Conservation (phyloP, 1,284 basidiomycete species). For the Lentinula novae-zelandiae region DNA sequence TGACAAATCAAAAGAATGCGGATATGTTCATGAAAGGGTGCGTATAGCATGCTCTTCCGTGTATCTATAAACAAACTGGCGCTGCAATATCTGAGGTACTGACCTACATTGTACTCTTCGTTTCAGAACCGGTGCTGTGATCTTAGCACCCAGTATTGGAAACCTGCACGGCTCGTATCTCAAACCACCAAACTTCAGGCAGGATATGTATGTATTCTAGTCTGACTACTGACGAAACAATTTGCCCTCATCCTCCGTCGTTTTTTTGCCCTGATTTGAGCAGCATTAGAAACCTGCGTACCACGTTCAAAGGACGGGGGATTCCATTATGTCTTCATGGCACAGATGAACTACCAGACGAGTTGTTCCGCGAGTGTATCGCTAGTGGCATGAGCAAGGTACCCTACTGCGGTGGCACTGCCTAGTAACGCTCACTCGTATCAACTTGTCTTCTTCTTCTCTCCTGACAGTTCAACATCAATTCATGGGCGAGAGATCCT, state of each 20-base stretch:
- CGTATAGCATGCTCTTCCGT: not conserved
- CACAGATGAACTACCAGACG: constrained; percentile 42
- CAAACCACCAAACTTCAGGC: constrained; percentile 42
- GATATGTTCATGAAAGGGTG: constrained; percentile 40
- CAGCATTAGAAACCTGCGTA: constrained; percentile 34
- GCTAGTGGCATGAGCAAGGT: constrained; percentile 44
- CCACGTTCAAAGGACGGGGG: constrained; percentile 29
- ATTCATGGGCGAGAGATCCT: constrained; percentile 44
- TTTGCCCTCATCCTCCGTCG: not conserved
- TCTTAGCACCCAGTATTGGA: constrained; percentile 46
- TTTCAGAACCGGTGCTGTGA: constrained; percentile 40
- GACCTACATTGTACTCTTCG: not conserved
- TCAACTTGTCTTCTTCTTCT: not conserved
- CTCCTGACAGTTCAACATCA: constrained; percentile 40
- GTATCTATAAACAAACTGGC: too few relatives aligned
- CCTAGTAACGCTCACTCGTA: too few relatives aligned
- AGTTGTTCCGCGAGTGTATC: constrained; percentile 41
- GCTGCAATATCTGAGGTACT: not conserved
- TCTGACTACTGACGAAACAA: not conserved
- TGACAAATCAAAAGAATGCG: constrained; percentile 43
- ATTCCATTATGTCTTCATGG: constrained; percentile 43
- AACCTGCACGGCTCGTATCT: constrained; percentile 46
- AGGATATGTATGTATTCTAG: constrained; percentile 35
- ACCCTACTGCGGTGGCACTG: not conserved
- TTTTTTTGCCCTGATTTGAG: not conserved